Evolutionary conservation across 805 yeast genomes (phyloP), one percentile per base, ranked within the genome.

Genomic region (Hanseniaspora nectarophila): DNA sequence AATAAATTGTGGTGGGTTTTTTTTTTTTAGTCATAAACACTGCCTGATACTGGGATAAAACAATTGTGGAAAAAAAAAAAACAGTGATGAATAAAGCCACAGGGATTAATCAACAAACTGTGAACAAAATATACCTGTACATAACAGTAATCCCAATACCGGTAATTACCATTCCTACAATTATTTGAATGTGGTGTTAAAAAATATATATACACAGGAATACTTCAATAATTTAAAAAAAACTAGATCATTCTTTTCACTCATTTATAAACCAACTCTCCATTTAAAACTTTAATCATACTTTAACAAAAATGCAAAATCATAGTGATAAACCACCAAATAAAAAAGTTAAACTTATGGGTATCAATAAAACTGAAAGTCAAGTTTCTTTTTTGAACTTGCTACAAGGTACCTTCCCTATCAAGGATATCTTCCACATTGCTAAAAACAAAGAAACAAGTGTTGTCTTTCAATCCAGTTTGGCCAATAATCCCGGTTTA

Each of bases 381-480:
- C 43, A 42, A 21, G 31, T 24, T 28, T 42, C 46, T 9, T 49
- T 49, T 26, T 34, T 49, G 20, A 37, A 42, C 13, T 33, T 24
- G 10, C 32, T 52, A 31, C 31, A 45, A 18, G 43, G 28, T 13
- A 42, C 53, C 15, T 52, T 52, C 26, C 44, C 43, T n/a, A 42
- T 42, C 13, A 43, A 40, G 9, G 43, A 45, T 29, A 40, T 52
- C 28, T 35, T 52, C 31, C 45, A 52, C 26, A 29, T 52, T 21
- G 49, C 54, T 12, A 45, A 45, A 28, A 42, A 31, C 15, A 52
- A 52, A 26, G 45, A 40, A n/a, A 42, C 38, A 34, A 44, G 50
- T 16, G 23, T 43, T 15, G 28, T 28, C 15, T 43, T 50, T 16
- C 32, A 43, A 35, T 43, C 45, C 5, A 33, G 28, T 15, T 31